phyloP scores from a whole-genome alignment of 257 asterid species.

The Mitragyna speciosa region DNA sequence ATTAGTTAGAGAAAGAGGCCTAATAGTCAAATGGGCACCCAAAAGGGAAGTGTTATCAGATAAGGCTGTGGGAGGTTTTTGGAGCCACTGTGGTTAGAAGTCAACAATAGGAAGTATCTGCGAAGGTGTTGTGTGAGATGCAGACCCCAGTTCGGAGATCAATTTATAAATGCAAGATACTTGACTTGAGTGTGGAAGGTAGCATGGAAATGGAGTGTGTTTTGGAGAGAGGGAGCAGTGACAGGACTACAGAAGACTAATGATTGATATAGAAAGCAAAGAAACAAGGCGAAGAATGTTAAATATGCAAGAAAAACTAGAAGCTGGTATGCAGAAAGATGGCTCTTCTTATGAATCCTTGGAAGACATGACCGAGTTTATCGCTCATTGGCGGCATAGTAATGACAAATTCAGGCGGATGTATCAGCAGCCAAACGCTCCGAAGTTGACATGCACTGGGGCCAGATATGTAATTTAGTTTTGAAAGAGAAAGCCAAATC shows the following conservation, averaged over 20 bases:
- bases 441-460: no score
- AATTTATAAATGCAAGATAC: slow-evolving; percentile 11
- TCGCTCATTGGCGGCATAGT: background rate
- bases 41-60: slow-evolving; percentile 23
- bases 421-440: no score
- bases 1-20: background rate
- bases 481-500: no score
- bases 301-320: slow-evolving; percentile 2
- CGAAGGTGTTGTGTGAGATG: slow-evolving; percentile 25
- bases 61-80: slow-evolving; percentile 13
- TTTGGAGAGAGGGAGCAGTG: slow-evolving; percentile 7
- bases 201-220: slow-evolving; percentile 17
- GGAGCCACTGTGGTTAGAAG: slow-evolving; percentile 31
- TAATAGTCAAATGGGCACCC: slow-evolving; percentile 20
- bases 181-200: slow-evolving; percentile 23
- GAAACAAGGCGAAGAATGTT: slow-evolving; percentile 11
- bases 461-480: no score
- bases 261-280: slow-evolving; percentile 15
- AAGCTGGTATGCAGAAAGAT: background rate
- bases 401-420: no score
- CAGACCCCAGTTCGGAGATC: slow-evolving; percentile 19
- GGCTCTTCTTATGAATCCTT: slow-evolving; percentile 22
- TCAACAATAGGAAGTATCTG: slow-evolving; percentile 14
- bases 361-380: slow-evolving; percentile 10
- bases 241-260: slow-evolving; percentile 13